A percentile compares a stretch with the other conserved stretches of the same genome.
These are phyloP conservation scores for Cryphonectria japonica DNA, from an alignment of 2,329 filamentous ascomycete genomes.

Conservation along the genomic window DNA sequence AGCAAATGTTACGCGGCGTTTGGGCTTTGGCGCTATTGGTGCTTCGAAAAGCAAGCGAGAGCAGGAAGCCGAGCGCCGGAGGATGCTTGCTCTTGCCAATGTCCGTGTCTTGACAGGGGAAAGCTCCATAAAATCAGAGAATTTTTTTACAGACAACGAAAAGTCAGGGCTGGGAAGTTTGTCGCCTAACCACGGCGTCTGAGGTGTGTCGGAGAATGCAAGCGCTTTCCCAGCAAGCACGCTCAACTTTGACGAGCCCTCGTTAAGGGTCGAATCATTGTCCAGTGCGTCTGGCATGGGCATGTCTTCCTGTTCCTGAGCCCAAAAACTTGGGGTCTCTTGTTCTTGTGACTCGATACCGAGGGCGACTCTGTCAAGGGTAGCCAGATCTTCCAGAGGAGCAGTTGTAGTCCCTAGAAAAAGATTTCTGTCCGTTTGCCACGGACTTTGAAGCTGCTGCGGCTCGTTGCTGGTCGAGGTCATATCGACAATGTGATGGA, in stretches of 20 bases:
- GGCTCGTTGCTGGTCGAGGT: not conserved
- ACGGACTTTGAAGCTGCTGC: slow-evolving; percentile 6
- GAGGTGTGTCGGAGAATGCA: slow-evolving; percentile 35
- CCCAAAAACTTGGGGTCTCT: slow-evolving; percentile 14
- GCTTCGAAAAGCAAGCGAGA: slow-evolving; percentile 20
- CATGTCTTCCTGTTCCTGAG: not conserved
- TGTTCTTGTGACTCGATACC: not conserved
- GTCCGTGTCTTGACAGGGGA: slow-evolving; percentile 43
- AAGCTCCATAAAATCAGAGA: slow-evolving; percentile 56
- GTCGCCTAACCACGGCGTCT: slow-evolving; percentile 30
- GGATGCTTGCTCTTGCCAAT: slow-evolving; percentile 10
- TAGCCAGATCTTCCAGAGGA: not conserved
- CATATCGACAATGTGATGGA: not conserved
- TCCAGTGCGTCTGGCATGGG: slow-evolving; percentile 20
- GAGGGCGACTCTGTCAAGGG: not conserved
- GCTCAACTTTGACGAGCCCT: slow-evolving; percentile 12
- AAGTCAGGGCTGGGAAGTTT: slow-evolving; percentile 49
- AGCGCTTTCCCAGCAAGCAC: slow-evolving; percentile 12
- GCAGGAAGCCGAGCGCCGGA: slow-evolving; percentile 2
- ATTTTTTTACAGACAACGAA: slow-evolving; percentile 54
- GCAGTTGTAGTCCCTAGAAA: not conserved
- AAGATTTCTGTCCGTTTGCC: not conserved
- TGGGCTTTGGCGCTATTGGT: slow-evolving; percentile 31
- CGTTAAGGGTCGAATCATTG: slow-evolving; percentile 24
- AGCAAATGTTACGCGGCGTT: slow-evolving; percentile 43